phyloP scores from a whole-genome alignment of 2,329 filamentous ascomycete genomes.

The Hypoxylon rubiginosum region DNA sequence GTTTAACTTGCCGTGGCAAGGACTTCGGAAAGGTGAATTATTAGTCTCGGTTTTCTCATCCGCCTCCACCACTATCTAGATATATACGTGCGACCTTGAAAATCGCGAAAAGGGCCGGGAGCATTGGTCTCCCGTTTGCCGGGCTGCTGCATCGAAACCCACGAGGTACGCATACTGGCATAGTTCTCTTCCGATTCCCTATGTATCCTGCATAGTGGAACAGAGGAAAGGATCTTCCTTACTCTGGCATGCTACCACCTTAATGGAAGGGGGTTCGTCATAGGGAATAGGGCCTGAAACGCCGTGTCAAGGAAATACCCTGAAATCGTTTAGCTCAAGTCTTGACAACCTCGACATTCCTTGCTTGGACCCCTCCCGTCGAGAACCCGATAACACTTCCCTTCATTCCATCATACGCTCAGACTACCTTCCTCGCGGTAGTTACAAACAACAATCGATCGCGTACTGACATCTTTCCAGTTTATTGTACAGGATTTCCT shows the following conservation, averaged over 20 bases:
- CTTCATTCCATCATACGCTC: conserved; percentile 52
- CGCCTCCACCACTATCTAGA: not conserved
- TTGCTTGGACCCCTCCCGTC: conserved; percentile 44
- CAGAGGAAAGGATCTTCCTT: conserved; percentile 38
- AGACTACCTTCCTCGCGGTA: conserved; percentile 39
- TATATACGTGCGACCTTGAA: conserved; percentile 4
- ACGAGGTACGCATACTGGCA: conserved; percentile 41
- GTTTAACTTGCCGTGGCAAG: not conserved
- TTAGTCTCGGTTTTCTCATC: conserved; percentile 11
- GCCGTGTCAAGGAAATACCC: conserved; percentile 43
- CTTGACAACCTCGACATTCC: conserved; percentile 50
- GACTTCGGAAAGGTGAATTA: conserved; percentile 34
- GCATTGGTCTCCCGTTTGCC: conserved; percentile 37
- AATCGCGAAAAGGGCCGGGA: conserved; percentile 24
- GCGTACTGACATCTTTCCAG: conserved; percentile 44
- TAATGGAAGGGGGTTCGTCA: conserved; percentile 36
- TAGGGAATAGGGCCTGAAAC: conserved; percentile 38
- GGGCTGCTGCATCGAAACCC: conserved; percentile 41
- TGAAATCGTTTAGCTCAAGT: conserved; percentile 38
- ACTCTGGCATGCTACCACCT: conserved; percentile 27
- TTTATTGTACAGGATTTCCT: conserved; percentile 24
- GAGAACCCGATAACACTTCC: conserved; percentile 46
- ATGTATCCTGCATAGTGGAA: conserved; percentile 33
- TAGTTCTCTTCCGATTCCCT: conserved; percentile 36
- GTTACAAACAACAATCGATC: conserved; percentile 45